Evolutionary conservation across 371 early-diverging fungal species (phyloP).

Genomic region (Sporodiniella umbellata): DNA sequence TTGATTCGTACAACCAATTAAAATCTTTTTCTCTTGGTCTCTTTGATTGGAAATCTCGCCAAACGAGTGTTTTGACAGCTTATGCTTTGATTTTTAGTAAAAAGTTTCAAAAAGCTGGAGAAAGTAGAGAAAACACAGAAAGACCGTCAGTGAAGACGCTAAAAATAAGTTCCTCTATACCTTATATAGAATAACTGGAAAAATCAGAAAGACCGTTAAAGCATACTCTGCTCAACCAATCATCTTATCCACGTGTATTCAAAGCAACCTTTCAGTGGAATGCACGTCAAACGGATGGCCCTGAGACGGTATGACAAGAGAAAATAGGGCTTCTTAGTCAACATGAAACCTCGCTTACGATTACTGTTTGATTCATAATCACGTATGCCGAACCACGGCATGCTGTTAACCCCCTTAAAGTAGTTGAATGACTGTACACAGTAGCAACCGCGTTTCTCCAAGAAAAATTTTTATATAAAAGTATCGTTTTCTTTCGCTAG

Average conservation of each 20-base stretch:
- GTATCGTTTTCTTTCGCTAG: too few species aligned
- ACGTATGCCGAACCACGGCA: too few species aligned
- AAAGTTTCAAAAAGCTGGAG: not conserved
- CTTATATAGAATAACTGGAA: not conserved
- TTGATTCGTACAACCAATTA: slow-evolving; percentile 8
- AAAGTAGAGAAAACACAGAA: not conserved
- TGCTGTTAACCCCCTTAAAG: too few species aligned
- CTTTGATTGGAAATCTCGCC: not conserved
- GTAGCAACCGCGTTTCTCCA: too few species aligned
- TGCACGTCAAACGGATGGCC: not conserved
- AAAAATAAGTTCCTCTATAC: slow-evolving; percentile 1
- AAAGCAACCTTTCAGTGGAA: not conserved
- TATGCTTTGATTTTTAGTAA: too few species aligned
- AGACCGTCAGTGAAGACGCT: slow-evolving; percentile 5
- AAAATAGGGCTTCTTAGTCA: not conserved
- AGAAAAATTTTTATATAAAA: too few species aligned
- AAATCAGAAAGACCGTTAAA: not conserved
- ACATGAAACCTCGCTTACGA: too few species aligned
- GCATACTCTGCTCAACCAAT: slow-evolving; percentile 2
- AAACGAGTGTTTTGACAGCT: too few species aligned
- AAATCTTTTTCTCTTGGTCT: not conserved
- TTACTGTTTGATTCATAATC: too few species aligned
- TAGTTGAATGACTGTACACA: too few species aligned
- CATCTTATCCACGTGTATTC: slow-evolving; percentile 3
- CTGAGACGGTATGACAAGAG: not conserved